Base-by-base conservation (phyloP, 495 filamentous ascomycete species). In the Neohortaea acidophila region DNA sequence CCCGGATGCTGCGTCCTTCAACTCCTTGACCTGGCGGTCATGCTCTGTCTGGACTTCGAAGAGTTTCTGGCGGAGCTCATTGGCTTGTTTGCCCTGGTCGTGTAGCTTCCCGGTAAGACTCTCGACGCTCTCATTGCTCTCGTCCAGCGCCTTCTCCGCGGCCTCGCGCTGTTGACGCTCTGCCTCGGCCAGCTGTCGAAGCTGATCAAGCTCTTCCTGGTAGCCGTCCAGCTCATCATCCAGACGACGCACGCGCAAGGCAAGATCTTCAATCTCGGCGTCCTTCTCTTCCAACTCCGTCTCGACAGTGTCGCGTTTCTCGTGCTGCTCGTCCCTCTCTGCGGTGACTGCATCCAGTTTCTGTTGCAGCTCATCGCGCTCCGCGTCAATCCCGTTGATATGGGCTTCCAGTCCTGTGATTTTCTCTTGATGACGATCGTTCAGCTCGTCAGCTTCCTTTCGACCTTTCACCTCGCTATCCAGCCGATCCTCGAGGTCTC, bases 21-120 rank as follows among this genome's bases (percentile, higher is more conserved):
- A 21, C 6, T 47, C 23, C 18, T 36, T 41, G 33, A 61, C 47
- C 19, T 38, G 19, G 18, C 39, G 4, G 2, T 47, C 51, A 33
- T 53, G 54, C 32, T 57, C 27, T 30, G 44, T 34, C 41, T 61
- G 58, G 1, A 54, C 19, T 26, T 50, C 32, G 44, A 57, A 57
- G 11, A 58, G 46, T 43, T 58, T 61, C 27, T 47, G 45, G 20
- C 58, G 58, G 14, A 61, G 39, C 33, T 58, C 51, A 26, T 61
- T 61, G 13, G 56, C 56, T 34, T 54, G 43, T 27, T 52, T 38
- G 30, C 58, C 56, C n/a, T 38, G 38, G n/a, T 43, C 31, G 12
- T 52, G 47, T 9, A 60, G 34, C 17, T 46, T 42, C 8, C 31
- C 6, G 4, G 51, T 45, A 8, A 61, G 49, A 18, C 44, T 35